Percentiles rank a stretch among this genome's conserved stretches.
phyloP scores from a whole-genome alignment of 331 rosid genomes.

The Phaseolus coccineus region DNA sequence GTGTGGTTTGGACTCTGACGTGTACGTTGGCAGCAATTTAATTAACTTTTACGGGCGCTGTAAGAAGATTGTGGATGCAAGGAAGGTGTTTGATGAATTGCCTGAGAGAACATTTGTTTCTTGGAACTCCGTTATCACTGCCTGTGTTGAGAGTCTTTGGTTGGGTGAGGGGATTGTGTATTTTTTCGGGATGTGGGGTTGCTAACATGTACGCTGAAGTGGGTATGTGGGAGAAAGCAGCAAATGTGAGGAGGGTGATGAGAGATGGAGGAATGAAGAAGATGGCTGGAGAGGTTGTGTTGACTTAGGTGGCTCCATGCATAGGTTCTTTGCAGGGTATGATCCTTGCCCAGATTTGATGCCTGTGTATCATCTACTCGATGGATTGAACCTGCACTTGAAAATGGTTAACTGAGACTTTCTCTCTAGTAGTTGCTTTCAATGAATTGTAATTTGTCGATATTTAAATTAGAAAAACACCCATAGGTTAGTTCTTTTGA shows the following conservation, averaged over 20 bases:
- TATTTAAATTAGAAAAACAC: constrained; percentile 27
- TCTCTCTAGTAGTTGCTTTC: constrained; percentile 21
- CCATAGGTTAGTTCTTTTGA: neutral
- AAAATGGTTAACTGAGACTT: constrained; percentile 50
- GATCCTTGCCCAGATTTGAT: constrained; percentile 50
- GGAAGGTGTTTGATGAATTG: constrained; percentile 76
- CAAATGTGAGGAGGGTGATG: constrained; percentile 70
- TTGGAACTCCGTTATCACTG: constrained; percentile 78
- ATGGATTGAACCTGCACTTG: constrained; percentile 74
- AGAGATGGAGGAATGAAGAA: constrained; percentile 74
- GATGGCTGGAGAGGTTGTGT: constrained; percentile 83
- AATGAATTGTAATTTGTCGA: constrained; percentile 27
- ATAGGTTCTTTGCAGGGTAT: constrained; percentile 73
- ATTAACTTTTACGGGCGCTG: constrained; percentile 74
- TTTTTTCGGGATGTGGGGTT: constrained; percentile 66
- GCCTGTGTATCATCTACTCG: constrained; percentile 60
- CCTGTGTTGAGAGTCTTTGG: constrained; percentile 73
- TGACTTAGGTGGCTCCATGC: constrained; percentile 71
- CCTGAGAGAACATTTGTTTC: constrained; percentile 70
- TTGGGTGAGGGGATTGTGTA: constrained; percentile 59
- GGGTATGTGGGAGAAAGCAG: constrained; percentile 93
- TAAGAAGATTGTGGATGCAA: constrained; percentile 60
- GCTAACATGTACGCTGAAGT: constrained; percentile 85
- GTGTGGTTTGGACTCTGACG: constrained; percentile 70
- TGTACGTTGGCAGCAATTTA: constrained; percentile 73